Conservation (phyloP, 148 eudicot genomes). For the Cornus controversa region DNA sequence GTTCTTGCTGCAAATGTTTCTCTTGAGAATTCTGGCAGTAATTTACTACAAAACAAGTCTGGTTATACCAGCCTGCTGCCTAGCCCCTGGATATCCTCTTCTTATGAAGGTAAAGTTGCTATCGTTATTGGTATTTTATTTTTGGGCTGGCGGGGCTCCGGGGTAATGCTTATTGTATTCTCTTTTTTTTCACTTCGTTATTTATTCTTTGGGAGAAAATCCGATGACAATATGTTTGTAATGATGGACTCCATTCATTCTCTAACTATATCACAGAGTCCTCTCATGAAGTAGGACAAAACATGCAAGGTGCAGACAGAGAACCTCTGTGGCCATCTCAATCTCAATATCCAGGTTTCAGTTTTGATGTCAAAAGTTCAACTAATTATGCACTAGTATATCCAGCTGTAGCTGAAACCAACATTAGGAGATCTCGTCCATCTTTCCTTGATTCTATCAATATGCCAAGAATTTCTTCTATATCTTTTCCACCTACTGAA, state of each 20-base stretch:
- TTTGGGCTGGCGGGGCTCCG: too few relatives aligned
- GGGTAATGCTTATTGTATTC: too few relatives aligned
- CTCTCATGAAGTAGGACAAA: conserved; percentile 32
- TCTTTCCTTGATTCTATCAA: conserved; percentile 89
- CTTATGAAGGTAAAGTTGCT: conserved; percentile 29
- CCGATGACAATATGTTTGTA: not conserved
- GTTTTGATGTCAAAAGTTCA: conserved; percentile 31
- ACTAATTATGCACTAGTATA: conserved; percentile 32
- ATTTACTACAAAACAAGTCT: conserved; percentile 18
- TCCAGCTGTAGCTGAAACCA: conserved; percentile 43
- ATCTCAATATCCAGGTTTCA: conserved; percentile 32
- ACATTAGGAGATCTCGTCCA: conserved; percentile 72
- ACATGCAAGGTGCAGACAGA: conserved; percentile 24
- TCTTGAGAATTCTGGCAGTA: conserved; percentile 20
- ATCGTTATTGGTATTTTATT: too few relatives aligned
- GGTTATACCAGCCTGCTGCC: conserved; percentile 28
- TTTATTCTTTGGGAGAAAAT: not conserved
- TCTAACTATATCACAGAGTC: conserved; percentile 15
- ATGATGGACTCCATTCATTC: conserved; percentile 38
- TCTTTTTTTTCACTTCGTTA: not conserved
- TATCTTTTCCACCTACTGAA: not conserved
- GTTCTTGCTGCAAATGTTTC: not conserved
- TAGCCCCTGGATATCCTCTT: conserved; percentile 21
- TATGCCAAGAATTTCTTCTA: conserved; percentile 33
- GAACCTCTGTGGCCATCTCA: conserved; percentile 40